Percentiles rank a stretch among this genome's conserved stretches.
Conservation (phyloP, 306 rosid genomes). For the Malus sieversii region DNA sequence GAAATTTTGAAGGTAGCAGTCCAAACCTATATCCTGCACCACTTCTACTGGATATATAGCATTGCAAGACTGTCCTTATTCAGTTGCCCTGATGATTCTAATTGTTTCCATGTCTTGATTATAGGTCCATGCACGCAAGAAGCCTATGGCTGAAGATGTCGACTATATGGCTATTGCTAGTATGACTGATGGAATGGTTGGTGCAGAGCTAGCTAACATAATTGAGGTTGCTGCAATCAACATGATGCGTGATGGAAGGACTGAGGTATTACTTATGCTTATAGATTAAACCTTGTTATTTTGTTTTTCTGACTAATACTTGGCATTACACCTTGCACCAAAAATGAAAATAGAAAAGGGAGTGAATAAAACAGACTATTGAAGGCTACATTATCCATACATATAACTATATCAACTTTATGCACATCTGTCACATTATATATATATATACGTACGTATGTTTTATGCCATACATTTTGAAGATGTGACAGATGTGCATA, state of each 20-base stretch:
- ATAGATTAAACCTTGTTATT: not conserved
- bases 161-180: slow-evolving; percentile 88
- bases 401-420: not conserved
- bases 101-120: slow-evolving; percentile 15
- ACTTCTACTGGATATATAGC: slow-evolving; percentile 2
- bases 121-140: slow-evolving; percentile 95
- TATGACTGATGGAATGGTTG: slow-evolving; percentile 98
- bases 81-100: not conserved
- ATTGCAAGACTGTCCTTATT: not conserved
- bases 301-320: not conserved
- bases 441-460: fast-evolving
- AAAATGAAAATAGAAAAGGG: too few relatives aligned
- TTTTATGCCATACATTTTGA: too few relatives aligned
- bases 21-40: not conserved
- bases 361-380: too few relatives aligned
- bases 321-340: too few relatives aligned
- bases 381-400: too few relatives aligned
- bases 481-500: too few relatives aligned
- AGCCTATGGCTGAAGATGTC: slow-evolving; percentile 91
- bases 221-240: slow-evolving; percentile 96
- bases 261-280: slow-evolving; percentile 49
- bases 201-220: slow-evolving; percentile 95
- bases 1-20: slow-evolving; percentile 74
- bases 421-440: not conserved
- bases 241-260: slow-evolving; percentile 90